Evolutionary conservation across 2,329 filamentous ascomycete species (phyloP).

Genomic region (Grosmannia serpens): DNA sequence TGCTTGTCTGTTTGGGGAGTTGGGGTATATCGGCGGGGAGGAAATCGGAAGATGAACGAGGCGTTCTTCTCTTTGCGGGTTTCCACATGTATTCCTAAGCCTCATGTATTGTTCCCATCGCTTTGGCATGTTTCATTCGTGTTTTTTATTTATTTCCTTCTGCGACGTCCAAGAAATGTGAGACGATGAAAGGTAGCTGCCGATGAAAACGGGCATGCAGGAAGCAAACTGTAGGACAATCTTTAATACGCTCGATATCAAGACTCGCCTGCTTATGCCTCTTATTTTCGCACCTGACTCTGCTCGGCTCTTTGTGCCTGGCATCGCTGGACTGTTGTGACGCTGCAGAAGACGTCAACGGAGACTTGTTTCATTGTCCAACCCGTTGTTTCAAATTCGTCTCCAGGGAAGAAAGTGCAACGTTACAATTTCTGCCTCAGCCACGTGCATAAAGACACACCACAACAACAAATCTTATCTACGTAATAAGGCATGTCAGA

Average conservation of each 20-base stretch:
- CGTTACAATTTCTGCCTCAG: neutral
- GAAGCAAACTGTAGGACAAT: neutral
- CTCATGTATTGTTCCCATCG: neutral
- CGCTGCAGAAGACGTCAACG: too few species aligned
- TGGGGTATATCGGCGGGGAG: neutral
- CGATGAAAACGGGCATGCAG: neutral
- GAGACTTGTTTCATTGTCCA: too few species aligned
- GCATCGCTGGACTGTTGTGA: too few species aligned
- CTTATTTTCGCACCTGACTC: neutral
- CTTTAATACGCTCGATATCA: neutral
- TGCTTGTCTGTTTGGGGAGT: neutral
- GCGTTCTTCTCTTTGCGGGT: neutral
- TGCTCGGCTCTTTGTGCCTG: neutral
- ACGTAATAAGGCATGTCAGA: too few species aligned
- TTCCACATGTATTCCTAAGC: slow-evolving; percentile 1
- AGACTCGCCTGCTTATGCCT: neutral
- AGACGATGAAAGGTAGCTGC: neutral
- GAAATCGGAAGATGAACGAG: neutral
- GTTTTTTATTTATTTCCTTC: neutral
- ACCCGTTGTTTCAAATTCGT: neutral
- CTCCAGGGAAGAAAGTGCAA: neutral
- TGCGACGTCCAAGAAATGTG: neutral
- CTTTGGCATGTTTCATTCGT: neutral
- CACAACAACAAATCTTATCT: neutral
- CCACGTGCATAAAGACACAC: too few species aligned